phyloP scores from a whole-genome alignment of 2,329 filamentous ascomycete species.

The Aspergillus sp. region DNA sequence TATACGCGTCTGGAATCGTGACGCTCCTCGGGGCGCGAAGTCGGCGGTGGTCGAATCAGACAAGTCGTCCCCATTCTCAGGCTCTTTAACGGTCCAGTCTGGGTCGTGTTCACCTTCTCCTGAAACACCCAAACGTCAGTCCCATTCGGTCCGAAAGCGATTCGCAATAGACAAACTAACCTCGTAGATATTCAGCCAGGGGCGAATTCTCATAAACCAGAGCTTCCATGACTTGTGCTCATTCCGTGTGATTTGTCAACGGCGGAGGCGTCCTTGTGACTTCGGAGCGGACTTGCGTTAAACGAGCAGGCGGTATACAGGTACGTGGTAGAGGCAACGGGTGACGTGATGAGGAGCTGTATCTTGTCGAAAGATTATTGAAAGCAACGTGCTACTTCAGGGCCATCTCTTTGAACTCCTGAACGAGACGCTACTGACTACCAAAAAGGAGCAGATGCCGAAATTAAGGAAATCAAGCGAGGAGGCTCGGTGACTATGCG shows the following conservation, averaged over 20 bases:
- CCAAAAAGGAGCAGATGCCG: background rate
- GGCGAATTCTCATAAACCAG: constrained; percentile 84
- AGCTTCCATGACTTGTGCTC: constrained; percentile 69
- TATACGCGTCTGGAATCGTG: constrained; percentile 50
- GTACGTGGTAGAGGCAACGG: background rate
- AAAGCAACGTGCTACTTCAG: constrained; percentile 11
- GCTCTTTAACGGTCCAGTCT: constrained; percentile 37
- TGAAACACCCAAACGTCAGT: constrained; percentile 25
- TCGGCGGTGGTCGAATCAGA: constrained; percentile 31
- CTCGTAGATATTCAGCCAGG: constrained; percentile 85
- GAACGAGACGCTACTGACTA: background rate
- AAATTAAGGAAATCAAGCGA: background rate
- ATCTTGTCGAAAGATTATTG: background rate
- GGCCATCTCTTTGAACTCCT: constrained; percentile 17
- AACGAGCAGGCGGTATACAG: background rate
- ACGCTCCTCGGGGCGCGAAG: constrained; percentile 53
- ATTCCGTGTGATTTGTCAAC: constrained; percentile 26
- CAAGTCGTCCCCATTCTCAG: constrained; percentile 29
- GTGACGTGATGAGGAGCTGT: constrained; percentile 9
- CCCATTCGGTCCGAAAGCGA: background rate
- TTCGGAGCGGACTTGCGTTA: background rate
- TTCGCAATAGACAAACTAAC: constrained; percentile 49
- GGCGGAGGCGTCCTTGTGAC: background rate
- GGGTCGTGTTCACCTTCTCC: constrained; percentile 48
- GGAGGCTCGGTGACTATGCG: background rate